Evolutionary conservation across 352 stramenopile genomes (phyloP).

Genomic region (Globisporangium echinulatum): DNA sequence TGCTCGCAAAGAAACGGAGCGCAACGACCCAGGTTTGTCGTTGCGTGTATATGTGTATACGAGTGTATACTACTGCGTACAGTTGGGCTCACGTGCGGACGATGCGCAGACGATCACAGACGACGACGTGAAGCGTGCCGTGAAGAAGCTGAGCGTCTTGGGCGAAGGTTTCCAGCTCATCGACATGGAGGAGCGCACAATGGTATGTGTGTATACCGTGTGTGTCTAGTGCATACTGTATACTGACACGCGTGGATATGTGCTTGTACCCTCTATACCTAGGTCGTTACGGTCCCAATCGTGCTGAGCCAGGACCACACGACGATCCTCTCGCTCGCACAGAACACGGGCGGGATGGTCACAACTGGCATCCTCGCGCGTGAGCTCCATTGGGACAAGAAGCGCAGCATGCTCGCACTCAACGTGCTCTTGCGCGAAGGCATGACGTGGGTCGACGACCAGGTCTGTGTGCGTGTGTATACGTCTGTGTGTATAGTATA

Average conservation of each 20-base stretch:
- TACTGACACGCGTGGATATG: not conserved
- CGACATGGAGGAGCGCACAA: constrained; percentile 87
- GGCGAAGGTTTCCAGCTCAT: constrained; percentile 93
- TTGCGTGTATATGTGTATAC: not conserved
- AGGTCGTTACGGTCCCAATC: constrained; percentile 93
- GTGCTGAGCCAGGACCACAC: constrained; percentile 94
- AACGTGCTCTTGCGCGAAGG: constrained; percentile 90
- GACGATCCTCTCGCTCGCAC: constrained; percentile 86
- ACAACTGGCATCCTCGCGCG: constrained; percentile 78
- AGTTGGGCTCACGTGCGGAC: too few relatives aligned
- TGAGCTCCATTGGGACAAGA: constrained; percentile 86
- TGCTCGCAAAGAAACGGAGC: constrained; percentile 67
- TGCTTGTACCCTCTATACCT: not conserved
- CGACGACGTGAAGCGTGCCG: constrained; percentile 91
- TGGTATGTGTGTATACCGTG: constrained; percentile 38
- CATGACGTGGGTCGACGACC: constrained; percentile 96
- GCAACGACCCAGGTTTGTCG: constrained; percentile 39
- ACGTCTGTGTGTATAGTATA: not conserved
- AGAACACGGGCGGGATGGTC: constrained; percentile 86
- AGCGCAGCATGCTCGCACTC: constrained; percentile 89
- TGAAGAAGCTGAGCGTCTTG: constrained; percentile 93
- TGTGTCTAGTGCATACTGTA: not conserved
- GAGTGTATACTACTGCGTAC: too few relatives aligned
- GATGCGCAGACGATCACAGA: constrained; percentile 65
- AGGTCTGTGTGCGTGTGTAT: constrained; percentile 27